Base-by-base conservation (phyloP, 371 early-diverging fungal genomes). In the Apophysomyces ossiformis region DNA sequence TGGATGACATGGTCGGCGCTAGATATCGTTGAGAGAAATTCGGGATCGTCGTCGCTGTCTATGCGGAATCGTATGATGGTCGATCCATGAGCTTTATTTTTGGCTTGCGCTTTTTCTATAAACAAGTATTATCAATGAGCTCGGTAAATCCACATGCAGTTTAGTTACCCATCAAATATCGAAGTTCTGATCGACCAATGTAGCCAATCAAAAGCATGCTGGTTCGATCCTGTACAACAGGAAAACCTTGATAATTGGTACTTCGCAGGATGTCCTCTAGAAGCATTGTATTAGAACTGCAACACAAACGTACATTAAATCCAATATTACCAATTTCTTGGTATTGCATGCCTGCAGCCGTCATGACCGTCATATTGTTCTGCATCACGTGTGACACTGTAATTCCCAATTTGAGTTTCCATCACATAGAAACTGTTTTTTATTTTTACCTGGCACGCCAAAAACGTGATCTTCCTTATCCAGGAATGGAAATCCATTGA, bases 401-500 rank as follows among this genome's bases (percentile, higher is more conserved):
- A 11, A 5, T 9, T 18, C 21, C 9, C 9, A 7, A 50, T 21
- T 50, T 21, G 26, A 6, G 9, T 18, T 26, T 26, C 2, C 21
- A 1, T 18, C 5, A 50, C 11, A 57, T 35, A 21, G 6, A 37
- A n/a, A n/a, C n/a, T n/a, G 13, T 54, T 16, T 16, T n/a, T 57
- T 9, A n/a, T 12, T 16, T 16, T 60, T 76, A 82, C 83, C 83
- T 60, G 84, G 79, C 12, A 82, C 85, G 16, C 84, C 85, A 66
- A 88, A 88, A 7, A 80, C 80, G 59, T 87, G 83, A 26, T 90
- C 91, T 66, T 94, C 94, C 41, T 93, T 89, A 66, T 95, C 94
- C 60, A 96, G 72, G 71, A 93, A 96, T 6, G 99, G 99, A 64
- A 93, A 87, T 1, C 93, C 94, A 61, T 92, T 94, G 39, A 92